Conservation (phyloP, 2,329 filamentous ascomycete species). For the Tolypocladium guangdongense region DNA sequence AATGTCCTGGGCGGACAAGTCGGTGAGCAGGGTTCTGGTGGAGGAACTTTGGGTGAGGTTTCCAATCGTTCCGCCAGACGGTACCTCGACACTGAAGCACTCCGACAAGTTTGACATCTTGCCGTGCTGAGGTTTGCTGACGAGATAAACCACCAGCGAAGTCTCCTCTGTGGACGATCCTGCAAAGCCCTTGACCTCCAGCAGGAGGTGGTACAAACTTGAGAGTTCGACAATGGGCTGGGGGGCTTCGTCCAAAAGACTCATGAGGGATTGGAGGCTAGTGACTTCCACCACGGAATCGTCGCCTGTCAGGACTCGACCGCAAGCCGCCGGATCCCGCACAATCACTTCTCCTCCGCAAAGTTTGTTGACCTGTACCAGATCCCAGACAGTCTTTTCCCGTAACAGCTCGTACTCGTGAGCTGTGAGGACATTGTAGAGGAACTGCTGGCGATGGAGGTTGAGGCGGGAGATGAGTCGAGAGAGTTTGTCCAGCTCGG, state of each 20-base stretch:
- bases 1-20: constrained; percentile 68
- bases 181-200: constrained; percentile 75
- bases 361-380: constrained; percentile 89
- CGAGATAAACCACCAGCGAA: constrained; percentile 68
- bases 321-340: constrained; percentile 71
- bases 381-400: constrained; percentile 88
- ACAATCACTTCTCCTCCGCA: constrained; percentile 92
- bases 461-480: constrained; percentile 75
- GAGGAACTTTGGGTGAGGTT: constrained; percentile 53
- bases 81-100: constrained; percentile 68
- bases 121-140: constrained; percentile 55
- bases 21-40: constrained; percentile 78
- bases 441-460: constrained; percentile 73
- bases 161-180: constrained; percentile 67
- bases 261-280: constrained; percentile 90
- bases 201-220: constrained; percentile 67
- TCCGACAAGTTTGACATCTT: constrained; percentile 65
- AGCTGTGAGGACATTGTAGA: constrained; percentile 86
- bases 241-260: constrained; percentile 76
- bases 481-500: constrained; percentile 69
- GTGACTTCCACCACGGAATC: constrained; percentile 90
- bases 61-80: constrained; percentile 60
- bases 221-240: constrained; percentile 55
- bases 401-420: constrained; percentile 73
- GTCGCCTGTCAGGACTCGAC: constrained; percentile 78